Evolutionary conservation across 2,329 filamentous ascomycete genomes (phyloP).

Genomic region (Colletotrichum musicola): DNA sequence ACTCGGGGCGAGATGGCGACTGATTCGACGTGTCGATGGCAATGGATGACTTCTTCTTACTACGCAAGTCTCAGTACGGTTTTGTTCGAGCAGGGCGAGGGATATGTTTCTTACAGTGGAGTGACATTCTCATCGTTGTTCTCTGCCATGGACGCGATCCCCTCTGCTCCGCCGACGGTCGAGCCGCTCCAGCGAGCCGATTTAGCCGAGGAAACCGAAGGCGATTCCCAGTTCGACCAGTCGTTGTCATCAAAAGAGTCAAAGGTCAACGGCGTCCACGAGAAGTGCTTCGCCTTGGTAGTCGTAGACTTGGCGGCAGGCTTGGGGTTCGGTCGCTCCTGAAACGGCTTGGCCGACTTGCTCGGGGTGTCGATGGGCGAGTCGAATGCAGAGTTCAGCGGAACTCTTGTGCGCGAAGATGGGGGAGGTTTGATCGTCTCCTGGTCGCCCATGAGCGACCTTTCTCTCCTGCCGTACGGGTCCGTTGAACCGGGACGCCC

Average conservation of each 20-base stretch:
- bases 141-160: constrained; percentile 62
- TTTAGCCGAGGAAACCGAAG: constrained; percentile 61
- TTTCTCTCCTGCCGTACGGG: constrained; percentile 23
- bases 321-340: constrained; percentile 46
- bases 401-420: constrained; percentile 53
- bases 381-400: constrained; percentile 57
- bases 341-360: constrained; percentile 45
- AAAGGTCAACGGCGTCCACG: constrained; percentile 70
- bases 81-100: background rate
- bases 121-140: constrained; percentile 59
- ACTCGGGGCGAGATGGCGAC: constrained; percentile 17
- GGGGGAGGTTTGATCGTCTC: constrained; percentile 61
- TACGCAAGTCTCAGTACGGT: constrained; percentile 41
- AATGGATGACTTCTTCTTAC: constrained; percentile 49
- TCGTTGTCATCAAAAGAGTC: constrained; percentile 71
- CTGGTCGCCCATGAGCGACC: constrained; percentile 51
- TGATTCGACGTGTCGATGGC: constrained; percentile 45
- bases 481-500: constrained; percentile 37
- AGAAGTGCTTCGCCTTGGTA: constrained; percentile 65
- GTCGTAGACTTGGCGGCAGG: constrained; percentile 51
- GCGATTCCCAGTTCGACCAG: constrained; percentile 75
- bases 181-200: constrained; percentile 75
- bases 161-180: constrained; percentile 60
- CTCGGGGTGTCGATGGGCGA: constrained; percentile 48
- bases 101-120: constrained; percentile 59